phyloP scores from a whole-genome alignment of 352 stramenopile species.

The Phytophthora chlamydospora region DNA sequence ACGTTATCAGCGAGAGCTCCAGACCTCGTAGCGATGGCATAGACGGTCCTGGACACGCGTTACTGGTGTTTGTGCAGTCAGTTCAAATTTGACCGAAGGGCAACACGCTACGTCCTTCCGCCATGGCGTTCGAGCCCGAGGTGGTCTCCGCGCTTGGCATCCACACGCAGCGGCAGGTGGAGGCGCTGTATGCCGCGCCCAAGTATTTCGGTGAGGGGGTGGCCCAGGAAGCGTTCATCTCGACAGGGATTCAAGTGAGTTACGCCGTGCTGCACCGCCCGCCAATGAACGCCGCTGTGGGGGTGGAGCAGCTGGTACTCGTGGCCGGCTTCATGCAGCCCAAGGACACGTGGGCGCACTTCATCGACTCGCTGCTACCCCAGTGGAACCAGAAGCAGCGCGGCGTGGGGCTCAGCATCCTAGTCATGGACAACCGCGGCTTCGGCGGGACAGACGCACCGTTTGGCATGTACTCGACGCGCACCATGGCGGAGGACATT shows the following conservation, averaged over 20 bases:
- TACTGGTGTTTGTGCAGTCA: too few relatives aligned
- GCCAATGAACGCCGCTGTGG: conserved; percentile 30
- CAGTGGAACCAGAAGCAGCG: conserved; percentile 42
- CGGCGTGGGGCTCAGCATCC: conserved; percentile 46
- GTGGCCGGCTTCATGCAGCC: conserved; percentile 60
- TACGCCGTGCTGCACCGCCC: conserved; percentile 48
- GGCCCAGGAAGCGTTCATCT: conserved; percentile 25
- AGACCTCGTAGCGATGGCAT: too few relatives aligned
- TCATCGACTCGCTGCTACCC: conserved; percentile 51
- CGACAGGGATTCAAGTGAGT: conserved; percentile 56
- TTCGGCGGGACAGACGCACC: conserved; percentile 48
- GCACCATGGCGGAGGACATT: conserved; percentile 60
- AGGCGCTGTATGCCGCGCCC: conserved; percentile 51
- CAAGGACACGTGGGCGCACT: conserved; percentile 63
- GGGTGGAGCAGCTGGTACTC: conserved; percentile 52
- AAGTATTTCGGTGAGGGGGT: conserved; percentile 44
- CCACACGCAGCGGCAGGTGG: conserved; percentile 51
- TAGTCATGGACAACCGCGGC: conserved; percentile 68
- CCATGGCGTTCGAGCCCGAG: conserved; percentile 30
- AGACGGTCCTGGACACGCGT: too few relatives aligned
- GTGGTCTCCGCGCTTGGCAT: conserved; percentile 40
- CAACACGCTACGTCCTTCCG: background rate
- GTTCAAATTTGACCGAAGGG: too few relatives aligned
- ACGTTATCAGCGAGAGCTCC: too few relatives aligned
- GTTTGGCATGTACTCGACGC: conserved; percentile 59